Conservation (phyloP, 192 early-diverging fungal genomes). For the Oehlia diaphana region DNA sequence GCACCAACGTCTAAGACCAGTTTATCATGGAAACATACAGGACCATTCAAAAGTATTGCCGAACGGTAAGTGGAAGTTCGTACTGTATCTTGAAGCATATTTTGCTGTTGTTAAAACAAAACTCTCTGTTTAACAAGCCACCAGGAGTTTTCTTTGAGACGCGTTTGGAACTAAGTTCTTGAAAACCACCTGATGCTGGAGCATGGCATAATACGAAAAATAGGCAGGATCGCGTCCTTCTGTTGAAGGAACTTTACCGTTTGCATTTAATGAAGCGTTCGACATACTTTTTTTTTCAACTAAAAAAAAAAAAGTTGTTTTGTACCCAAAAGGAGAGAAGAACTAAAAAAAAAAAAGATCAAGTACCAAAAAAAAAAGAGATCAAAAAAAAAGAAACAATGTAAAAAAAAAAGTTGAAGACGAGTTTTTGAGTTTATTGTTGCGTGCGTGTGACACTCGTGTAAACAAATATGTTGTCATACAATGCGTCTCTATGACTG, state of each 20-base stretch:
- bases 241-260: conserved; percentile 34
- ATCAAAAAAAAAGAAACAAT: no score
- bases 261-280: background rate
- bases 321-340: background rate
- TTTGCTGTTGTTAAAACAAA: conserved; percentile 76
- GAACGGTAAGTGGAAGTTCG: conserved; percentile 93
- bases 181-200: conserved; percentile 70
- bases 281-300: background rate
- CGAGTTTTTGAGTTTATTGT: no score
- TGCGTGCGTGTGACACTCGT: background rate
- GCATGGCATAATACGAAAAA: conserved; percentile 82
- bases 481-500: background rate
- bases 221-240: conserved; percentile 69
- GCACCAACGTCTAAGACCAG: conserved; percentile 94
- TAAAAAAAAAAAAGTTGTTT: background rate
- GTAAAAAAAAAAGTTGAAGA: no score
- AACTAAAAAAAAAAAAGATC: background rate
- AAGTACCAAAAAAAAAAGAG: no score
- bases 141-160: conserved; percentile 16
- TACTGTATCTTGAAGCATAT: conserved; percentile 96
- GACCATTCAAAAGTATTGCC: conserved; percentile 83
- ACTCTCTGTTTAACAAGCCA: conserved; percentile 29
- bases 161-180: conserved; percentile 22
- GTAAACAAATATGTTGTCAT: conserved; percentile 14
- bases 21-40: conserved; percentile 74